phyloP scores from a whole-genome alignment of 129 eudicot species.

The Pulicaria dysenterica region DNA sequence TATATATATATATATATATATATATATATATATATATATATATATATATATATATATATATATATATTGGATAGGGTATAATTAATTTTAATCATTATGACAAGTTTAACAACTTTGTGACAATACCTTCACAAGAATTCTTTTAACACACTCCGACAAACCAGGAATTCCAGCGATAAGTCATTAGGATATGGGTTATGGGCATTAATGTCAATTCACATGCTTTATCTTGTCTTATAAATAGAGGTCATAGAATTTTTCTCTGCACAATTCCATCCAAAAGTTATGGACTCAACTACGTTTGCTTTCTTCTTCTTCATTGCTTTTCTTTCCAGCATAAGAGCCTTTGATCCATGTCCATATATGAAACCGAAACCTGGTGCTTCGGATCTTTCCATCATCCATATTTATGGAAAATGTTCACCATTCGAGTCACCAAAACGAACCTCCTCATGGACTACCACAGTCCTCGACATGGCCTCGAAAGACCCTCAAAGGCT shows the following conservation, averaged over 20 bases:
- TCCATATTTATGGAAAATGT: slow-evolving; percentile 82
- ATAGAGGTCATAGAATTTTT: not conserved
- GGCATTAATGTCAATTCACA: slow-evolving; percentile 27
- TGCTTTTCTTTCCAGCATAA: slow-evolving; percentile 44
- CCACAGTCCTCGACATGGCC: slow-evolving; percentile 81
- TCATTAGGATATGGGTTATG: not conserved
- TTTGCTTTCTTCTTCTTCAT: slow-evolving; percentile 45
- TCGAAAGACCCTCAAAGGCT: slow-evolving; percentile 69
- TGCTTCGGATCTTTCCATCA: slow-evolving; percentile 61
- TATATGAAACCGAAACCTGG: slow-evolving; percentile 40
- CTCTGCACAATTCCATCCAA: slow-evolving; percentile 12
- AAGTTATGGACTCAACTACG: slow-evolving; percentile 43
- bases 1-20: too few species aligned
- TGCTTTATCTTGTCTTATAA: slow-evolving; percentile 12
- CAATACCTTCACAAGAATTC: not conserved
- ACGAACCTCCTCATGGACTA: slow-evolving; percentile 60
- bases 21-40: too few species aligned
- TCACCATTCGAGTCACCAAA: slow-evolving; percentile 75
- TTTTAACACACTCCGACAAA: not conserved
- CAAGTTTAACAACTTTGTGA: slow-evolving; percentile 17
- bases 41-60: too few species aligned
- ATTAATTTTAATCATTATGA: not conserved
- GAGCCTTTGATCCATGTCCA: slow-evolving; percentile 59
- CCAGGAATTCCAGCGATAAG: slow-evolving; percentile 2
- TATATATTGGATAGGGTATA: not conserved